phyloP scores from a whole-genome alignment of 2,329 filamentous ascomycete genomes.

The Scedosporium minutisporum region DNA sequence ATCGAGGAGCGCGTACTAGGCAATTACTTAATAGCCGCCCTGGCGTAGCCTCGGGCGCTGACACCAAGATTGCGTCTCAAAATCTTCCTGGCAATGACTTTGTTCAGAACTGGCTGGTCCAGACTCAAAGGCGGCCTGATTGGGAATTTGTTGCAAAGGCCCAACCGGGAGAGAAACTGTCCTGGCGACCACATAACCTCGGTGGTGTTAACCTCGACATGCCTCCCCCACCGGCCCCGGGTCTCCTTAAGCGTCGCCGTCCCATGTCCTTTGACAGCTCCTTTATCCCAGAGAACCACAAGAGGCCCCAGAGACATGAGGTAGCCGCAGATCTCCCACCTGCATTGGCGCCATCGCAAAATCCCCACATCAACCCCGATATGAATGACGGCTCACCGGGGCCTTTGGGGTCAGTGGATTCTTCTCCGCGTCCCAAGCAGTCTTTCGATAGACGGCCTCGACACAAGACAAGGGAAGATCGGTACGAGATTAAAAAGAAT shows the following conservation, averaged over 20 bases:
- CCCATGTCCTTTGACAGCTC: slow-evolving; percentile 2
- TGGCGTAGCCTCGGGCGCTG: background rate
- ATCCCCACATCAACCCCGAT: background rate
- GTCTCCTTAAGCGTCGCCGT: background rate
- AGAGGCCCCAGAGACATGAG: background rate
- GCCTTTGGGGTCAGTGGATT: background rate
- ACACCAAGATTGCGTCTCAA: background rate
- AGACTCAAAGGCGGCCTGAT: slow-evolving; percentile 3
- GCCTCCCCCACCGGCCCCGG: background rate
- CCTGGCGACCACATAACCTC: slow-evolving; percentile 2
- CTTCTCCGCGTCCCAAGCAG: slow-evolving; percentile 8
- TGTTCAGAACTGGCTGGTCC: slow-evolving; percentile 1
- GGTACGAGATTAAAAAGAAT: slow-evolving; percentile 37
- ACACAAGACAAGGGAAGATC: slow-evolving; percentile 45
- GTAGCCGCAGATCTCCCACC: background rate
- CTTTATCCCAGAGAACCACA: background rate
- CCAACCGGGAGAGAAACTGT: background rate
- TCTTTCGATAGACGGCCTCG: slow-evolving; percentile 41
- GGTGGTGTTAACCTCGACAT: background rate
- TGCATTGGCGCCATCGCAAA: background rate
- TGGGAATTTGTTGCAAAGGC: background rate
- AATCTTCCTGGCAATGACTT: background rate
- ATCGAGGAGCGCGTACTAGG: no score
- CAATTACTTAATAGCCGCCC: background rate
- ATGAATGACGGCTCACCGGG: background rate